Evolutionary conservation across 139 green algal genomes (phyloP).

Genomic region (Marvania coccoides): DNA sequence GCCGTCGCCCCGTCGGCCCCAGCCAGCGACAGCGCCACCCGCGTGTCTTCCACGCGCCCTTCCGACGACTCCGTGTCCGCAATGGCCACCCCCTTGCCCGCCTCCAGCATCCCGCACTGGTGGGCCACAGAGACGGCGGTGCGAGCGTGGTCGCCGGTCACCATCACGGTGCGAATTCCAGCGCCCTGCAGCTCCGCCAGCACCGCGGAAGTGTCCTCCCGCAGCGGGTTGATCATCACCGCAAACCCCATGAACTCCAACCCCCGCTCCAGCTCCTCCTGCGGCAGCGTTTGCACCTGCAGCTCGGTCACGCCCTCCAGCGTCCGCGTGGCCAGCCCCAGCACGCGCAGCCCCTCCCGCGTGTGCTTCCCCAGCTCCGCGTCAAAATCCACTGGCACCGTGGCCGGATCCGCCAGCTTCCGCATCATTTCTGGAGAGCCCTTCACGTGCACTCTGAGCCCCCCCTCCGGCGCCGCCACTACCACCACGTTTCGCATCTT

Average conservation of each 20-base stretch:
- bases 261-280: constrained; percentile 52
- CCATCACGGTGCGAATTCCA: constrained; percentile 87
- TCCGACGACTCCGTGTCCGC: constrained; percentile 5
- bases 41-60: constrained; percentile 14
- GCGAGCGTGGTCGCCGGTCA: constrained; percentile 80
- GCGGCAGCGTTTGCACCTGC: constrained; percentile 23
- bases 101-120: constrained; percentile 76
- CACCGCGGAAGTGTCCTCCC: constrained; percentile 61
- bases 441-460: constrained; percentile 36
- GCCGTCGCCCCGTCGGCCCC: background rate
- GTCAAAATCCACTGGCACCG: constrained; percentile 53
- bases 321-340: constrained; percentile 69
- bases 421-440: constrained; percentile 53
- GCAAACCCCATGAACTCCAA: constrained; percentile 74
- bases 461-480: constrained; percentile 27
- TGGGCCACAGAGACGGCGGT: constrained; percentile 71
- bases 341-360: constrained; percentile 68
- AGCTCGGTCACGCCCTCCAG: constrained; percentile 37
- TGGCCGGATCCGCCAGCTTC: constrained; percentile 20
- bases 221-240: constrained; percentile 80
- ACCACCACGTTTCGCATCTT: constrained; percentile 58
- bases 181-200: constrained; percentile 51
- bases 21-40: constrained; percentile 33
- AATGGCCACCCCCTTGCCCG: constrained; percentile 13
- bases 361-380: constrained; percentile 42